Percentiles rank a stretch among this genome's conserved stretches.
phyloP scores from a whole-genome alignment of 768 basidiomycete genomes.

The Naganishia randhawae region DNA sequence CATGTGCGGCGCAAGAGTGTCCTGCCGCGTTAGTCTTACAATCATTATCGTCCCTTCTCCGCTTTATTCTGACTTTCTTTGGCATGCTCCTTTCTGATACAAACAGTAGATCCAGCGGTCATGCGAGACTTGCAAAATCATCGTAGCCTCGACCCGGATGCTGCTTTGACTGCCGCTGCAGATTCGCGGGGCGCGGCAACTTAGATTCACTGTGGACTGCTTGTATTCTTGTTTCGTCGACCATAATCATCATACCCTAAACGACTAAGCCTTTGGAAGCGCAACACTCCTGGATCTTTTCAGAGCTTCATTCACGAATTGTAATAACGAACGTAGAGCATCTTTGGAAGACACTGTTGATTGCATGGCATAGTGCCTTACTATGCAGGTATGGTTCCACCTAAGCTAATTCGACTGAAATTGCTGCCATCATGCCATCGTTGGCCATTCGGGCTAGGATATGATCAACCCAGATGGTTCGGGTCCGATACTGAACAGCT shows the following conservation, averaged over 20 bases:
- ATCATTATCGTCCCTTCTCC: slow-evolving; percentile 1
- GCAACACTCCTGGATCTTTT: background rate
- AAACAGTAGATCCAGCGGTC: slow-evolving; percentile 46
- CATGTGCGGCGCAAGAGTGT: slow-evolving; percentile 94
- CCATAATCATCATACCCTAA: background rate
- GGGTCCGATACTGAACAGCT: too few species aligned
- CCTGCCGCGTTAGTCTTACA: slow-evolving; percentile 65
- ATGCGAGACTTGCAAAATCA: slow-evolving; percentile 44
- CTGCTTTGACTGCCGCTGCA: background rate
- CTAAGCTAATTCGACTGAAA: too few species aligned
- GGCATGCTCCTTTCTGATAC: background rate
- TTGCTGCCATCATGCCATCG: too few species aligned
- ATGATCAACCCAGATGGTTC: too few species aligned
- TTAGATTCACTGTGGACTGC: background rate
- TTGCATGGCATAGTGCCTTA: background rate
- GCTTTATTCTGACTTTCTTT: background rate
- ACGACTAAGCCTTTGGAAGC: background rate
- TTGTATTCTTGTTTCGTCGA: slow-evolving; percentile 2
- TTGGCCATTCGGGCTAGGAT: too few species aligned
- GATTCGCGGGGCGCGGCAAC: background rate
- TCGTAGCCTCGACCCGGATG: slow-evolving; percentile 25
- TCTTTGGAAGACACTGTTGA: background rate
- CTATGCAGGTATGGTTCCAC: background rate
- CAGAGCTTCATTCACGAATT: background rate
- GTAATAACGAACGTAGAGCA: slow-evolving; percentile 5